Percentiles rank a stretch among this genome's conserved stretches.
Evolutionary conservation across 805 yeast species (phyloP).

Genomic region (Teunomyces aglyptinius): DNA sequence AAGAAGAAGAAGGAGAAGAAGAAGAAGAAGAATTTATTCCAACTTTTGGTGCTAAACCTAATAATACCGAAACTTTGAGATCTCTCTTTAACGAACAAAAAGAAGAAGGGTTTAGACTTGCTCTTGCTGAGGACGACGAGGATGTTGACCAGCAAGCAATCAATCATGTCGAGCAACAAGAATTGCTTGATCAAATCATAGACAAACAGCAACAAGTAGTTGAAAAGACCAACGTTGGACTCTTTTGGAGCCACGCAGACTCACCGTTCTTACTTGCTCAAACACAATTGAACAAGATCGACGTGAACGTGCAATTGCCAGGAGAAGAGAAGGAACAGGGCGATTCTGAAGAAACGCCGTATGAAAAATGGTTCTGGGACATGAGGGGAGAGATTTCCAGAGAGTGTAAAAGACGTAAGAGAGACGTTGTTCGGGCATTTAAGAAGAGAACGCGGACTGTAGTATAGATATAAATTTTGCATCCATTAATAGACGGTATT

Average conservation of each 20-base stretch:
- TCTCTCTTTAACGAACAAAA: constrained; percentile 46
- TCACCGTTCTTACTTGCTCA: constrained; percentile 89
- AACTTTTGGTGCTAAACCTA: constrained; percentile 44
- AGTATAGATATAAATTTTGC: constrained; percentile 1
- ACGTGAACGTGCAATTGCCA: constrained; percentile 32
- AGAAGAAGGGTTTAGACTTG: constrained; percentile 36
- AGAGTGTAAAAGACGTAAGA: constrained; percentile 68
- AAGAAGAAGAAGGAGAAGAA: constrained; percentile 7
- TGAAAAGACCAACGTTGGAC: constrained; percentile 33
- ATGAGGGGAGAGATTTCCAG: constrained; percentile 78
- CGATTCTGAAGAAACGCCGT: constrained; percentile 35
- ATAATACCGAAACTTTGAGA: constrained; percentile 60
- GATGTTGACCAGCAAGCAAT: constrained; percentile 40
- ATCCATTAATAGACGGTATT: background rate
- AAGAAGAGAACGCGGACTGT: constrained; percentile 39
- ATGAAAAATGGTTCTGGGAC: constrained; percentile 80
- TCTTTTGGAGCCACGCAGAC: constrained; percentile 79
- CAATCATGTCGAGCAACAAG: constrained; percentile 21
- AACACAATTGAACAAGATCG: constrained; percentile 65
- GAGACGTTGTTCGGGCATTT: constrained; percentile 65
- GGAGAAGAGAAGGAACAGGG: constrained; percentile 36
- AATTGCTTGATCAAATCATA: constrained; percentile 30
- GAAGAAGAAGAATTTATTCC: constrained; percentile 52
- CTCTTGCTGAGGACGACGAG: constrained; percentile 42
- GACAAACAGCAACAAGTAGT: constrained; percentile 23